Conservation (phyloP, 2,329 filamentous ascomycete species). For the Scopulariopsis brevicaulis region DNA sequence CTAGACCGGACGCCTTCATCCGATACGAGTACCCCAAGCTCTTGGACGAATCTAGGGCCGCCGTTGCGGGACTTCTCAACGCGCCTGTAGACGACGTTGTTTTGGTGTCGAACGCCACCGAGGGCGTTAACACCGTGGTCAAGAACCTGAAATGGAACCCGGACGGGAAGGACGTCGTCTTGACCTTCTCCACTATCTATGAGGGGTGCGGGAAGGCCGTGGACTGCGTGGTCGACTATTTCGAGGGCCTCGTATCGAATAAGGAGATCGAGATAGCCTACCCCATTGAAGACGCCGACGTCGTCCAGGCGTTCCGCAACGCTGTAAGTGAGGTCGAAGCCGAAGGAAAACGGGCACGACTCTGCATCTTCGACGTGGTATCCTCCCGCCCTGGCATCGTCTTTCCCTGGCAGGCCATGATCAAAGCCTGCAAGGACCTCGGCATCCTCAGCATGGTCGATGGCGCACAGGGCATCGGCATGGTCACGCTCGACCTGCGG, state of each 20-base stretch:
- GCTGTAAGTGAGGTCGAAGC: conserved; percentile 40
- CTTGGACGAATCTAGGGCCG: conserved; percentile 52
- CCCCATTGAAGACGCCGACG: conserved; percentile 57
- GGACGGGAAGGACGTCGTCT: conserved; percentile 52
- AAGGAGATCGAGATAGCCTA: conserved; percentile 51
- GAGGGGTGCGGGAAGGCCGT: conserved; percentile 65
- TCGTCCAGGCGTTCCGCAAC: conserved; percentile 49
- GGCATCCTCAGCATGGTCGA: conserved; percentile 68
- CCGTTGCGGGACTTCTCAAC: conserved; percentile 55
- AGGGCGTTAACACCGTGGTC: conserved; percentile 68
- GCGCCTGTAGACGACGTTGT: conserved; percentile 57
- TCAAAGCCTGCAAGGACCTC: conserved; percentile 50
- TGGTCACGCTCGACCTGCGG: conserved; percentile 59
- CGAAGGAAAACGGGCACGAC: conserved; percentile 48
- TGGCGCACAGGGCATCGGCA: conserved; percentile 75
- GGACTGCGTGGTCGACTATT: conserved; percentile 59
- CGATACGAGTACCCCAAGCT: conserved; percentile 52
- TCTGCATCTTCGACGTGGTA: conserved; percentile 62
- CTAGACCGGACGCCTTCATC: conserved; percentile 64
- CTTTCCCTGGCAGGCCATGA: conserved; percentile 65
- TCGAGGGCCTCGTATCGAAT: conserved; percentile 27
- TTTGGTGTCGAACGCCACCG: conserved; percentile 56
- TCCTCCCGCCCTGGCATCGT: conserved; percentile 67
- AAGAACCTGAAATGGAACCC: conserved; percentile 57
- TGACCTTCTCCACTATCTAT: conserved; percentile 74